phyloP scores from a whole-genome alignment of 805 yeast species.

The Cyberlindnera mrakii region DNA sequence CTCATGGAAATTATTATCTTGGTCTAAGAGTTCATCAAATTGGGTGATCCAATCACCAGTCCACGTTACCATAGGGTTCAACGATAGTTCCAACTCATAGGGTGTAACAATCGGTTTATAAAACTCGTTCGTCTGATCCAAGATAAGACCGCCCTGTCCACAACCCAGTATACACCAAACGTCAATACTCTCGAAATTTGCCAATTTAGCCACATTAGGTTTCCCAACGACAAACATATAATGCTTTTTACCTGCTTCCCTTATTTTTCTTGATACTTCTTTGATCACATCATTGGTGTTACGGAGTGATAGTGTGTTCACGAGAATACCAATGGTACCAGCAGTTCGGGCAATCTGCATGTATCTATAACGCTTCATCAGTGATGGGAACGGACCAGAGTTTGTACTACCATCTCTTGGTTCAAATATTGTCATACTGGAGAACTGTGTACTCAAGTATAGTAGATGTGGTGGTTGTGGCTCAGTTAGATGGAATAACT shows the following conservation, averaged over 20 bases:
- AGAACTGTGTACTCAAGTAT: constrained; percentile 67
- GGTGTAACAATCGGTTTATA: constrained; percentile 93
- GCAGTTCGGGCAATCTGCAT: constrained; percentile 90
- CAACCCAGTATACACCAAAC: constrained; percentile 95
- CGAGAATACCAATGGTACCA: constrained; percentile 84
- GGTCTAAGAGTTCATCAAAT: constrained; percentile 48
- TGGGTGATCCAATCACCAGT: constrained; percentile 91
- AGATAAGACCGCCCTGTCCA: constrained; percentile 84
- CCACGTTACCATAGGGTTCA: constrained; percentile 76
- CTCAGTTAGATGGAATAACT: constrained; percentile 60
- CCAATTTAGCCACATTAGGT: constrained; percentile 94
- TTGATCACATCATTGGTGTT: constrained; percentile 68
- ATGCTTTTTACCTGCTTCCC: constrained; percentile 79
- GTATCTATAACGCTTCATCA: constrained; percentile 76
- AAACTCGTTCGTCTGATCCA: constrained; percentile 74
- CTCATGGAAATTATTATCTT: constrained; percentile 28
- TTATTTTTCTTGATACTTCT: constrained; percentile 53
- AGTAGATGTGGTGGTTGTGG: constrained; percentile 80
- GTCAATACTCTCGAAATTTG: constrained; percentile 91
- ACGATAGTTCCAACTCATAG: constrained; percentile 78
- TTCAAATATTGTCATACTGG: constrained; percentile 45
- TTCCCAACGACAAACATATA: constrained; percentile 95
- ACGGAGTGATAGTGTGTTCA: constrained; percentile 79
- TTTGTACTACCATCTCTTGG: constrained; percentile 28
- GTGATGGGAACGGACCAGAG: constrained; percentile 67